A percentile compares a stretch with the other conserved stretches of the same genome.
phyloP scores from a whole-genome alignment of 192 early-diverging fungal genomes.

The Dispira parvispora region DNA sequence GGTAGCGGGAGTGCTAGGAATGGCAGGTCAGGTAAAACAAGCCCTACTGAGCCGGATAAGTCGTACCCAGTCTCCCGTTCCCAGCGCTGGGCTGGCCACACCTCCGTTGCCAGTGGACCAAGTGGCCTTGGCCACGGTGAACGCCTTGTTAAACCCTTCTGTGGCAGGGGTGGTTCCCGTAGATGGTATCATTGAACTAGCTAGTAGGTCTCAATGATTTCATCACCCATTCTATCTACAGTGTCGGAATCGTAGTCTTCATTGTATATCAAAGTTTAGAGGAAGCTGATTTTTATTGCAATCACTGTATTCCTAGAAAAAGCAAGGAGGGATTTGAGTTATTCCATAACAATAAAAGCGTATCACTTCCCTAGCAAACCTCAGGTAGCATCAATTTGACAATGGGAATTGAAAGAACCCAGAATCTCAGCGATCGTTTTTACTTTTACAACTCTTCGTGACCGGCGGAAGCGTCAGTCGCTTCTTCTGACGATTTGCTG shows the following conservation, averaged over 20 bases:
- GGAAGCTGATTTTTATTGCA: no score
- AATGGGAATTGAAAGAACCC: no score
- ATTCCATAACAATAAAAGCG: no score
- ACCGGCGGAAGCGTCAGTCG: neutral
- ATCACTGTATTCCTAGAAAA: no score
- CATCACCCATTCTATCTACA: no score
- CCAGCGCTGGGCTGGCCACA: slow-evolving; percentile 11
- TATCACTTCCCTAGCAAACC: no score
- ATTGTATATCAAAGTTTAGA: no score
- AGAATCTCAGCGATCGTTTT: no score
- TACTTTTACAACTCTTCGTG: slow-evolving; percentile 5
- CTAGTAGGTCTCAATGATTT: neutral
- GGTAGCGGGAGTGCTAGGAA: slow-evolving; percentile 32
- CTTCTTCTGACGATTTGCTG: neutral
- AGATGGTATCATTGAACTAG: slow-evolving; percentile 10
- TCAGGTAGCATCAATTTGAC: no score
- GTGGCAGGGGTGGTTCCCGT: neutral
- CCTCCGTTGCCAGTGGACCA: slow-evolving; percentile 21
- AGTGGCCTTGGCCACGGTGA: slow-evolving; percentile 22
- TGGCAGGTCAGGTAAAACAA: slow-evolving; percentile 16
- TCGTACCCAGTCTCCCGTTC: neutral
- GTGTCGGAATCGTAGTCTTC: no score
- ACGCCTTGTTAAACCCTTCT: slow-evolving; percentile 1
- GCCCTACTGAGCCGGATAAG: neutral
- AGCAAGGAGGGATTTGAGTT: no score